Evolutionary conservation across 306 rosid species (phyloP), one percentile per base, ranked within the genome.

Genomic region (Vicia sativa): DNA sequence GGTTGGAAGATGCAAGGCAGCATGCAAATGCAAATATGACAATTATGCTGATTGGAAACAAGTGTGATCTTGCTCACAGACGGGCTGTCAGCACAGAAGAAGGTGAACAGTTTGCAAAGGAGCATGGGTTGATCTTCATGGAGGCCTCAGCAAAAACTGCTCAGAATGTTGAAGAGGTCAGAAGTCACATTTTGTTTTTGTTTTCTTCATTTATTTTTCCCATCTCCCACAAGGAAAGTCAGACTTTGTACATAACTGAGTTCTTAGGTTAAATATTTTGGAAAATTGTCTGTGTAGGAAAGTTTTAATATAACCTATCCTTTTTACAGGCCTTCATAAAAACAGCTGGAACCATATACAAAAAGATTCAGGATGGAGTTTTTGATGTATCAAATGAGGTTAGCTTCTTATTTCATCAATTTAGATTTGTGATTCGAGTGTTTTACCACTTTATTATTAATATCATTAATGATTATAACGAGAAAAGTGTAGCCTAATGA

Each of bases 11-110:
- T 73, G 97, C 99, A 13, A 85, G 99, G 75, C 97, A 93, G 77
- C 99, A 93, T 71, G 99, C 99, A 25, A 93, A 93, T 88, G 90
- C 99, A 54, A 93, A 90, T 80, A 93, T 93, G 99, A 84, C 99
- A 62, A 87, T 93, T 26, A 90, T 93, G 99, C 80, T 93, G 37
- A 90, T 93, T 4, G 99, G 99, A 56, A 93, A 93, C 41, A 93
- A 93, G 89, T 83, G 95, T 60, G 98, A 93, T 82, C 96, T 93
- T 70, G 90, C 97, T 43, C 98, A 90, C 72, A 85, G 98, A 83
- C 85, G 98, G 85, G 97, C 98, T 52, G 98, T 93, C 55, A 93
- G 98, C 88, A 93, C 95, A 0, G 98, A 93, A 80, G 98, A 93
- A 85, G 98, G 98, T 4, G 98, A 93, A 72, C 98, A 90, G 68